phyloP scores from a whole-genome alignment of 2,329 filamentous ascomycete genomes.

The Elsinoe necatrix region DNA sequence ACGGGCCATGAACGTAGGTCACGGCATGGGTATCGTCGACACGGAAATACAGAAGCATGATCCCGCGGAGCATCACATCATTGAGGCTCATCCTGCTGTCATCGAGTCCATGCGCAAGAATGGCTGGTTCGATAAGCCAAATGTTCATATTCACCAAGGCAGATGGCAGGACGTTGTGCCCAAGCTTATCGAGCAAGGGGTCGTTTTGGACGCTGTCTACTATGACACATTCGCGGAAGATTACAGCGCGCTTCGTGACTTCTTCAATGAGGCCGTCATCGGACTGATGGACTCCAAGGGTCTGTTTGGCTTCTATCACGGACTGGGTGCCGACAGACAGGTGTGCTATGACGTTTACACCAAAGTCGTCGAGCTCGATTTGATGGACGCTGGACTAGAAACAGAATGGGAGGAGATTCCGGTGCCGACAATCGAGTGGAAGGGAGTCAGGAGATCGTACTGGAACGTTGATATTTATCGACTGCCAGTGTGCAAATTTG shows the following conservation, averaged over 20 bases:
- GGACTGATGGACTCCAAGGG: constrained; percentile 58
- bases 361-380: constrained; percentile 79
- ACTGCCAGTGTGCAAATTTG: constrained; percentile 65
- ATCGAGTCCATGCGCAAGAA: constrained; percentile 38
- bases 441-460: constrained; percentile 78
- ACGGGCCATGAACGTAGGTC: constrained; percentile 42
- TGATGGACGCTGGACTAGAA: constrained; percentile 81
- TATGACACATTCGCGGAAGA: constrained; percentile 98
- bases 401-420: constrained; percentile 74
- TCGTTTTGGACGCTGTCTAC: constrained; percentile 55
- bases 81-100: constrained; percentile 45
- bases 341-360: constrained; percentile 96
- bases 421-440: constrained; percentile 76
- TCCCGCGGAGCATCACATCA: constrained; percentile 41
- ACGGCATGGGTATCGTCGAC: constrained; percentile 46
- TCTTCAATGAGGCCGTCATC: constrained; percentile 83
- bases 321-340: constrained; percentile 81
- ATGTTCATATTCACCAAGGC: constrained; percentile 42
- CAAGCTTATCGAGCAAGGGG: constrained; percentile 36
- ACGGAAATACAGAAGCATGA: constrained; percentile 38
- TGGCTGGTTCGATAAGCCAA: constrained; percentile 43
- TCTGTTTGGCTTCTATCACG: constrained; percentile 57
- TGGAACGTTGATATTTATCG: constrained; percentile 77
- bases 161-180: constrained; percentile 44
- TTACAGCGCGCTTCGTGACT: constrained; percentile 72